phyloP scores from a whole-genome alignment of 176 grass and related monocot genomes.

The Cenchrus purpureus region DNA sequence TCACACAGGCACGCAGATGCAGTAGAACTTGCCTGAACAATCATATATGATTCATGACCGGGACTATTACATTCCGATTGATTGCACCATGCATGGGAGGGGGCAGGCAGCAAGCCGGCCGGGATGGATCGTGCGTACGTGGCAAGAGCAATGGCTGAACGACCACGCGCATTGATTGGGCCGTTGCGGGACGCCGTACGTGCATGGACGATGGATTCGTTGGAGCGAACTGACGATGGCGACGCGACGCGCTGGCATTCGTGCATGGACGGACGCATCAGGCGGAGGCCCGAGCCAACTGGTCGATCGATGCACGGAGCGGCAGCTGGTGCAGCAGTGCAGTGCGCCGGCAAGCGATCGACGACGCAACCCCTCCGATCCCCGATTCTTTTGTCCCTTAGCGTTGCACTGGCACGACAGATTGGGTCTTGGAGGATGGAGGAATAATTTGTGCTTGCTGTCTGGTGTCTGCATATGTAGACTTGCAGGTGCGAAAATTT shows the following conservation, averaged over 20 bases:
- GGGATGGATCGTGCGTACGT: background rate
- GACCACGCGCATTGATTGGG: conserved; percentile 29
- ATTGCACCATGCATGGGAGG: background rate
- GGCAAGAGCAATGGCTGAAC: conserved; percentile 37
- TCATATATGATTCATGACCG: background rate
- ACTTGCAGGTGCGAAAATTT: background rate
- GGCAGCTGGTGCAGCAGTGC: conserved; percentile 3
- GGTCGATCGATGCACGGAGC: background rate
- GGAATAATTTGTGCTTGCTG: conserved; percentile 16
- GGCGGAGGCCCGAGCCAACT: background rate
- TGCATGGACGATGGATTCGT: conserved; percentile 31
- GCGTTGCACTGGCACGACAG: conserved; percentile 23
- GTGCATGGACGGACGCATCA: conserved; percentile 23
- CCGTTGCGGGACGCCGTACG: conserved; percentile 27
- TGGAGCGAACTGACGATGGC: conserved; percentile 9
- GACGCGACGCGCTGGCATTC: conserved; percentile 49
- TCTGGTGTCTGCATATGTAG: background rate
- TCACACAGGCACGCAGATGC: background rate
- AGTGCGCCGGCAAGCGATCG: conserved; percentile 2
- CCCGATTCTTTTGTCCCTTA: background rate
- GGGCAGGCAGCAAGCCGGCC: conserved; percentile 30
- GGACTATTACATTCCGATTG: conserved; percentile 1
- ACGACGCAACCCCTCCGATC: background rate
- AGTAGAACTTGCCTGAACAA: conserved; percentile 7
- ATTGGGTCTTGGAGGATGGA: background rate